Evolutionary conservation across 78 protist species (phyloP), one percentile per base, ranked within the genome.

Genomic region (Chrysochromulina parva): DNA sequence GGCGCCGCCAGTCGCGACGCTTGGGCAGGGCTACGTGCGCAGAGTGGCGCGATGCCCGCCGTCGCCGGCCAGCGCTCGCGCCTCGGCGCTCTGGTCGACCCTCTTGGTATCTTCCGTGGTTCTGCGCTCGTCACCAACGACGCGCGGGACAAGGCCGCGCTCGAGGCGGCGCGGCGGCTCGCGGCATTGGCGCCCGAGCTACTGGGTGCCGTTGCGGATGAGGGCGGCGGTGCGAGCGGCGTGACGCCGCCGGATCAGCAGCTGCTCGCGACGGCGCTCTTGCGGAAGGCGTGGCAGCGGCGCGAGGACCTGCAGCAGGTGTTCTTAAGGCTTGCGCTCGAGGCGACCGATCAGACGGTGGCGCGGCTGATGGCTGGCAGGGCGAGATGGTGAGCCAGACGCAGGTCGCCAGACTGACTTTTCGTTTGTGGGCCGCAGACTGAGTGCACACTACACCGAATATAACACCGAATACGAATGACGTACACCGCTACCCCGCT

Each of bases 21-120:
- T 50, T 88, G 52, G 50, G 73, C 59, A 20, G 16, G 1, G 74
- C 57, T 24, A 3, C 89, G 73, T 10, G 59, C 59, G 17, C 7
- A 48, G 9, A 48, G 58, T 38, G 38, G 38, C 17, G 84, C 19
- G 84, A 13, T 5, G 54, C 50, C 10, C 58, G 2, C 3, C 73
- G 73, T 11, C 50, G 57, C 9, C 54, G 55, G 50, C 26, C 9
- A 6, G 26, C 76, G 89, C 67, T 62, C 89, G 28, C 48, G 52
- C 67, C 90, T 88, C 38, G 90, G 90, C 11, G 16, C 26, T 19
- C 84, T 88, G 24, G 90, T 88, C 5, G 90, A 88, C 65, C 90
- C 90, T 16, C 90, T 88, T 22, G 90, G 90, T 22, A 1, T 88
- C 24, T 88, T 88, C 52, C 76, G 76, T 20, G 17, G 10, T 59